phyloP scores from a whole-genome alignment of 192 early-diverging fungal species.

The Coemansia sp. region DNA sequence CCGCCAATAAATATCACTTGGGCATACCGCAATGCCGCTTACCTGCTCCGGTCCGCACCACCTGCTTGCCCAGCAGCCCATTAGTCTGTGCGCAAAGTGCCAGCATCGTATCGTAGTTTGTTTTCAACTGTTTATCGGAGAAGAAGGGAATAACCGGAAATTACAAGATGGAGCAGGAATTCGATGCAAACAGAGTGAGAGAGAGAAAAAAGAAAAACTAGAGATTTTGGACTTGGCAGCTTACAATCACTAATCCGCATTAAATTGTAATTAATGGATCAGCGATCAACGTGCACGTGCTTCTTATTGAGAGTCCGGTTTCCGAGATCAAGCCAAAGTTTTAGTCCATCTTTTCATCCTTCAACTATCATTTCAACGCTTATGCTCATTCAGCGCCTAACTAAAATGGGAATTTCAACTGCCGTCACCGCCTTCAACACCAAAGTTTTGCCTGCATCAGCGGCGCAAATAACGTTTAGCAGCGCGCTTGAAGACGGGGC shows the following conservation, averaged over 20 bases:
- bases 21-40: neutral
- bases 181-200: neutral
- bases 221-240: neutral
- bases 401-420: slow-evolving; percentile 21
- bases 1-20: too few relatives aligned
- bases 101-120: slow-evolving; percentile 7
- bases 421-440: slow-evolving; percentile 16
- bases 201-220: neutral
- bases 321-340: too few relatives aligned
- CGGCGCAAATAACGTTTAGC: slow-evolving; percentile 17
- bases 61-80: slow-evolving; percentile 8
- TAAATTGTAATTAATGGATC: too few relatives aligned
- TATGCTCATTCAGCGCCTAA: neutral
- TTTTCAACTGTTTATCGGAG: too few relatives aligned
- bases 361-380: too few relatives aligned
- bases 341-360: too few relatives aligned
- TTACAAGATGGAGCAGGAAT: too few relatives aligned
- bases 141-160: too few relatives aligned
- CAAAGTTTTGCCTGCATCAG: slow-evolving; percentile 8
- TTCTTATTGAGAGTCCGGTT: too few relatives aligned
- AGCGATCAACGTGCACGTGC: too few relatives aligned
- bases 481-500: slow-evolving; percentile 30
- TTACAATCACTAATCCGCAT: too few relatives aligned
- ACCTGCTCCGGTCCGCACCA: slow-evolving; percentile 18
- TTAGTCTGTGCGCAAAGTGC: neutral